Evolutionary conservation across 2,329 filamentous ascomycete genomes (phyloP), one percentile per base, ranked within the genome.

Genomic region (Niveomyces coronatus): DNA sequence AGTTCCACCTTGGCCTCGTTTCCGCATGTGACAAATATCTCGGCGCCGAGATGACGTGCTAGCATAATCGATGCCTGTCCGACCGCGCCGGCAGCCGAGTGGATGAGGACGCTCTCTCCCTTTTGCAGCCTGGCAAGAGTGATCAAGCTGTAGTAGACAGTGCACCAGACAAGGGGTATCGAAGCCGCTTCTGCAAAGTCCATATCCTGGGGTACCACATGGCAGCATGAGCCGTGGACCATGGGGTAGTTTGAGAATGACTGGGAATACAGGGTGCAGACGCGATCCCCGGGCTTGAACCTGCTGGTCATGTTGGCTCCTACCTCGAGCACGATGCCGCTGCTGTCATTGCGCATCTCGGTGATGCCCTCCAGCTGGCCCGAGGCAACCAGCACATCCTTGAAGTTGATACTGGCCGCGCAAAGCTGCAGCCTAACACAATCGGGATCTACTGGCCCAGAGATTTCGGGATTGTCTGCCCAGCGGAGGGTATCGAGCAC

Each of bases 301-400:
- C 31, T 28, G n/a, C 37, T 33, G 7, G 15, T 38, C 36, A 56
- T 51, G 11, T 49, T 48, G 8, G 37, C 32, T 3, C 56, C 60
- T 3, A 61, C 53, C 9, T 48, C 46, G 1, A 49, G 44, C 3
- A 59, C 46, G 5, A 55, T 39, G 4, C 61, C 61, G 4, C 54
- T 47, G 18, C 51, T 53, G 35, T 62, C 61, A 5, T 51, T 50
- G 3, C 52, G 53, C 45, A 63, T 53, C 10, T 44, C 39, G 2
- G 45, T 47, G 8, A 49, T 42, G 1, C 51, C 48, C 1, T 49
- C 46, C 4, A 61, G 44, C 33, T 57, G 52, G 3, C 59, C 60
- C 13, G 57, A 41, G 3, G 57, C 53, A 15, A 61, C 52, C 3
- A 60, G 49, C 4, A 61, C 52, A 28, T 62, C 58, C 29, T 56